These are phyloP conservation scores for Claviceps cyperi DNA, from an alignment of 2,329 filamentous ascomycete species.

Conservation along the genomic window DNA sequence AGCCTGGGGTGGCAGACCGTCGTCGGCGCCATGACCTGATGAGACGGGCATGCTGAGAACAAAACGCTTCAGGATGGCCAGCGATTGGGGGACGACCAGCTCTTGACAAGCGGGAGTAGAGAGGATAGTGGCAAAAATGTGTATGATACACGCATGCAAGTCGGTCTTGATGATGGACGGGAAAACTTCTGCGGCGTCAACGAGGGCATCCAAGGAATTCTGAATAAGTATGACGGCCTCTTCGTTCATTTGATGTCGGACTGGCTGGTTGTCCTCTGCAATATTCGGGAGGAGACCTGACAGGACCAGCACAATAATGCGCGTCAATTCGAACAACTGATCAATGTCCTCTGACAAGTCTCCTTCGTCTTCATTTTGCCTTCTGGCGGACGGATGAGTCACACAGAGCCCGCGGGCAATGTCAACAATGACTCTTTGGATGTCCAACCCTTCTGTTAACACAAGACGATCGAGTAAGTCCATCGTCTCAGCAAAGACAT, in stretches of 20 bases:
- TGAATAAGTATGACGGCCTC: constrained; percentile 72
- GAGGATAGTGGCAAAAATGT: constrained; percentile 89
- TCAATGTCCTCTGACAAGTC: constrained; percentile 94
- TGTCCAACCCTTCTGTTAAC: constrained; percentile 75
- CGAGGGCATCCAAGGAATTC: constrained; percentile 70
- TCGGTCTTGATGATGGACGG: constrained; percentile 94
- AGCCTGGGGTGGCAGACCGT: constrained; percentile 38
- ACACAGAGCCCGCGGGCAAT: constrained; percentile 84
- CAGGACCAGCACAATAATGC: constrained; percentile 88
- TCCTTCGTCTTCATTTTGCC: constrained; percentile 41
- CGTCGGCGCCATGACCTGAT: constrained; percentile 20
- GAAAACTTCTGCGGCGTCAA: constrained; percentile 90
- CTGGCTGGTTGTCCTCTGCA: constrained; percentile 48
- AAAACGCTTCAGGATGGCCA: constrained; percentile 87
- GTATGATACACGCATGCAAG: constrained; percentile 87
- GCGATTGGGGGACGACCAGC: constrained; percentile 72
- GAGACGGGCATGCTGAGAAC: constrained; percentile 55
- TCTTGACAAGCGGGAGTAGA: constrained; percentile 74
- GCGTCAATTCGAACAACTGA: constrained; percentile 89
- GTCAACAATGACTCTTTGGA: constrained; percentile 85
- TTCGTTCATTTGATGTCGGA: constrained; percentile 68
- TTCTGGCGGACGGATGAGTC: constrained; percentile 74
- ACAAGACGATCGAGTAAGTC: constrained; percentile 86
- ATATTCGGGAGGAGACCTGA: constrained; percentile 77
- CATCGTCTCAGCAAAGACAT: constrained; percentile 94